A percentile compares a stretch with the other conserved stretches of the same genome.
Evolutionary conservation across 108 stramenopile species (phyloP).

Genomic region (Cylindrotheca fusiformis): DNA sequence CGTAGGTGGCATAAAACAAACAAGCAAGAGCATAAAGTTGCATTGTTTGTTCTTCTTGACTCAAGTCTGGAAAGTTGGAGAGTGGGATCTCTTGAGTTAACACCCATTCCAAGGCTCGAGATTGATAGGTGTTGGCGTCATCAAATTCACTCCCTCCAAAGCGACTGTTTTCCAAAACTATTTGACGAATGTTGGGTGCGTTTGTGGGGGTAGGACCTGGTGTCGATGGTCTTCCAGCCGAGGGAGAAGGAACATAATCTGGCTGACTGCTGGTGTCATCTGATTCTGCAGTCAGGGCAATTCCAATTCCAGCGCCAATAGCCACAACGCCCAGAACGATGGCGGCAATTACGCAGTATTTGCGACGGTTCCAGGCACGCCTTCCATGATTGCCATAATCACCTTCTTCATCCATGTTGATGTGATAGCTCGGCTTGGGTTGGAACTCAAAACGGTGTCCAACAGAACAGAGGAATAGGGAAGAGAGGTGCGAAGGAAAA

Average conservation of each 20-base stretch:
- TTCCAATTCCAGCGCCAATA: constrained; percentile 2
- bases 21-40: constrained; percentile 36
- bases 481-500: too few relatives aligned
- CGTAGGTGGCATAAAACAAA: constrained; percentile 20
- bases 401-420: not conserved
- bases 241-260: constrained; percentile 7
- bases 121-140: constrained; percentile 24
- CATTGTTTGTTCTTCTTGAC: constrained; percentile 20
- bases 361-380: constrained; percentile 3
- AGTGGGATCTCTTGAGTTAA: constrained; percentile 22
- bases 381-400: not conserved
- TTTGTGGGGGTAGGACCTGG: constrained; percentile 22
- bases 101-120: constrained; percentile 20
- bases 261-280: not conserved
- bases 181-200: constrained; percentile 4
- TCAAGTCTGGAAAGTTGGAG: constrained; percentile 6
- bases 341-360: not conserved
- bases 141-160: constrained; percentile 30
- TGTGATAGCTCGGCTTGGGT: too few relatives aligned
- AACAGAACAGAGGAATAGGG: too few relatives aligned
- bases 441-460: too few relatives aligned
- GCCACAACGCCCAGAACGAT: constrained; percentile 8
- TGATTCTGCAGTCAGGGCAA: constrained; percentile 1
- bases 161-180: constrained; percentile 15
- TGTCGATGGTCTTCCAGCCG: constrained; percentile 8